Evolutionary conservation across 495 filamentous ascomycete species (phyloP), one percentile per base, ranked within the genome.

Genomic region (Corynascus novoguineensis): DNA sequence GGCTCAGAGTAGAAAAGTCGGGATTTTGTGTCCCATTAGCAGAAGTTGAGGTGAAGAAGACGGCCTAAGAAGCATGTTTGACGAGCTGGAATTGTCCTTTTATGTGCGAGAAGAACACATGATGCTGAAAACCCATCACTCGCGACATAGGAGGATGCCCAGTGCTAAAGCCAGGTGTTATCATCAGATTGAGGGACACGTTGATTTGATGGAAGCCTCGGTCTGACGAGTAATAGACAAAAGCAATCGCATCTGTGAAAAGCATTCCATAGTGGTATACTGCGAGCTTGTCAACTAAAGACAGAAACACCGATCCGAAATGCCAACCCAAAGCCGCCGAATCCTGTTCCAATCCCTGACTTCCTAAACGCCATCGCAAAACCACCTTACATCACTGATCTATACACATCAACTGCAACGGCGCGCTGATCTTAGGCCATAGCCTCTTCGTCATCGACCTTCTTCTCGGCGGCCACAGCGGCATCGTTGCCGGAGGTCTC

Each of bases 331-430:
- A 37, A 56, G 21, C 45, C 51, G 44, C 44, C 57, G n/a, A 34
- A 40, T 19, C 51, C 35, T 35, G 21, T 55, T 34, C 34, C 22
- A 12, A 32, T 25, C 50, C 34, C 35, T 41, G 28, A 22, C 29
- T 31, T 44, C 55, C 55, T 50, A 10, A 57, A 57, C 55, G 55
- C 55, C 55, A 37, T 29, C 37, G 45, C 55, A 57, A 50, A 55
- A 41, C 44, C 17, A 42, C 29, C 37, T 32, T 38, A 10, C 17
- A 38, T 19, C 15, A n/a, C 11, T 11, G 32, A 28, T 22, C 12
- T 42, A 32, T 37, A 46, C 7, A 25, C 22, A 28, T 14, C 32
- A 17, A 27, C n/a, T 11, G 25, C 9, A 53, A 11, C 34, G n/a
- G 21, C 27, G 21, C 21, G 28, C 40, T 9, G 41, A 24, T 11